Conservation (phyloP, 83 land plant species). For the Picea engelmannii region DNA sequence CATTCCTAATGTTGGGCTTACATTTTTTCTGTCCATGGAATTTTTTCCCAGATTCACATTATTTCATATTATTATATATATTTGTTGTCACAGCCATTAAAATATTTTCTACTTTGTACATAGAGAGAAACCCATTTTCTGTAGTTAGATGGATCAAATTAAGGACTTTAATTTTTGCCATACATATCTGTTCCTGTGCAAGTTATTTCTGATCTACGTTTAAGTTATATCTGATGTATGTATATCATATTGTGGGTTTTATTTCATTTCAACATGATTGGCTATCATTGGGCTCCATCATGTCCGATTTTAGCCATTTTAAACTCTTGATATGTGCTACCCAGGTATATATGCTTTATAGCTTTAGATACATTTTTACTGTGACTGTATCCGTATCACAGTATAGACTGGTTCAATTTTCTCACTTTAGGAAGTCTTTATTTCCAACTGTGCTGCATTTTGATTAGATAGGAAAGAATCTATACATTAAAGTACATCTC, state of each 20-base stretch:
- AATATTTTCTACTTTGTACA: too few relatives aligned
- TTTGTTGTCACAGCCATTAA: too few relatives aligned
- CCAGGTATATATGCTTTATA: neutral
- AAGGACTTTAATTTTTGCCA: too few relatives aligned
- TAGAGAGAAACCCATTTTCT: too few relatives aligned
- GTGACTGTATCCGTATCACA: neutral
- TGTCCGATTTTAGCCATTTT: neutral
- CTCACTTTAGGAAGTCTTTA: neutral
- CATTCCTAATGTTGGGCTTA: neutral
- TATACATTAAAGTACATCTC: neutral
- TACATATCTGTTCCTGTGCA: too few relatives aligned
- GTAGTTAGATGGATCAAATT: too few relatives aligned
- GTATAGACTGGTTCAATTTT: neutral
- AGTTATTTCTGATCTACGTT: too few relatives aligned
- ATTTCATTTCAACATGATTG: neutral
- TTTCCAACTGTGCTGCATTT: neutral
- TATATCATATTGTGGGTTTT: neutral
- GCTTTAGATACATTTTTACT: neutral
- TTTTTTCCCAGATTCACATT: neutral
- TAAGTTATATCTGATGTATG: neutral
- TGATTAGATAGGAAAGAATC: neutral
- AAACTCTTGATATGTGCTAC: neutral
- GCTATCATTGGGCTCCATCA: neutral
- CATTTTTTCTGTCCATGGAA: neutral
- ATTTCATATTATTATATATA: too few relatives aligned